Evolutionary conservation across 2,329 filamentous ascomycete genomes (phyloP).

Genomic region (Xylaria sp.): DNA sequence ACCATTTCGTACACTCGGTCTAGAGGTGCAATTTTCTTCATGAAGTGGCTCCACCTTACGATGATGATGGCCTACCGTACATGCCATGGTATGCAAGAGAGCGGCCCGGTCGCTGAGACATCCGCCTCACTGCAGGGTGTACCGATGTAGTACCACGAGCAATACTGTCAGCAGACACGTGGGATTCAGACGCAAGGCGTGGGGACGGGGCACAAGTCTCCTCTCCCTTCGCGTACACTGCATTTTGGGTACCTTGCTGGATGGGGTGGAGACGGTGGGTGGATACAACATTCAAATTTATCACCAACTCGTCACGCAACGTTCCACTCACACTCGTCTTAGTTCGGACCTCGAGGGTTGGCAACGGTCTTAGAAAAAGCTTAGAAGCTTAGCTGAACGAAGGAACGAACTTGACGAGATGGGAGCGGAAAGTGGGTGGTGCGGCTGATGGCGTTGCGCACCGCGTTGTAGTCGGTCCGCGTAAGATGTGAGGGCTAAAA

Average conservation of each 20-base stretch:
- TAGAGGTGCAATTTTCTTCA: constrained; percentile 84
- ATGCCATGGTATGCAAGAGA: background rate
- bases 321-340: background rate
- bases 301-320: background rate
- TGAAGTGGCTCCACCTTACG: constrained; percentile 43
- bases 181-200: background rate
- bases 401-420: background rate
- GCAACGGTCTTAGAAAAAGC: background rate
- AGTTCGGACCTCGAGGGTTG: background rate
- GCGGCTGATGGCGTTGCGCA: constrained; percentile 5
- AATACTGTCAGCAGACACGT: background rate
- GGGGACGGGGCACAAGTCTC: background rate
- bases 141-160: background rate
- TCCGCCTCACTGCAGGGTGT: background rate
- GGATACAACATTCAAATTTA: background rate
- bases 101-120: background rate
- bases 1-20: constrained; percentile 75
- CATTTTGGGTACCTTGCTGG: constrained; percentile 9
- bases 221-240: background rate
- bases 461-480: too few relatives aligned
- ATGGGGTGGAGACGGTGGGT: background rate
- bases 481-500: background rate
- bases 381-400: background rate
- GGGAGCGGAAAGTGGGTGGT: background rate
- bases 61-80: background rate